Evolutionary conservation across 495 filamentous ascomycete species (phyloP), one percentile per base, ranked within the genome.

Genomic region (Endocarpon pusillum): DNA sequence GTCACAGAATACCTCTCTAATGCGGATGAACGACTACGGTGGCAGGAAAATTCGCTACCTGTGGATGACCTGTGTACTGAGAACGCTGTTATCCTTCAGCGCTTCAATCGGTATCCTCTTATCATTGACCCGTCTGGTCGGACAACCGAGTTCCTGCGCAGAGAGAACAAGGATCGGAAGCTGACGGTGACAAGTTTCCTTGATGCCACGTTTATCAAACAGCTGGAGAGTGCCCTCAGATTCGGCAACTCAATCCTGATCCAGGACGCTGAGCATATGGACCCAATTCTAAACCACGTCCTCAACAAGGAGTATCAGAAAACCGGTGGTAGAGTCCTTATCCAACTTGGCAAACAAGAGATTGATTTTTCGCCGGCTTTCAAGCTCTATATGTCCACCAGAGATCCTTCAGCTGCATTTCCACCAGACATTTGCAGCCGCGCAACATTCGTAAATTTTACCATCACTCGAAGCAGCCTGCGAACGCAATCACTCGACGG

Each of bases 241-340:
- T 99, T 99, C 58, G 89, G 89, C 42, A 96, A 96, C 44, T 87
- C 89, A 3, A 96, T 99, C 42, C 72, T 99, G 33, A 94, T 99
- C 42, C 89, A 99, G 52, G 89, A 99, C 54, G 89, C 89, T 3
- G 89, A 99, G 56, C 81, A 96, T 49, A 57, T 99, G 34, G 89
- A 99, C 49, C 89, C 89, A 4, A 79, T 99, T 34, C 75, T 99
- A 46, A 99, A 94, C 51, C 91, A 99, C 48, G 86, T 99, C 30
- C 73, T 99, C 53, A 99, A 99, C 59, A 96, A 96, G 54, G 89
- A 99, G 48, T 96, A 99, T 54, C 89, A 99, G 54, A 94, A 85
- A 60, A 99, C 89, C n/a, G 89, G 89, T 36, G 89, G 89, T 10
- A 86, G 89, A 67, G 89, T 99, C 23, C 70, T 99, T 31, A 96